Base-by-base conservation (phyloP, 805 yeast genomes). In the Debaryomyces hansenii region DNA sequence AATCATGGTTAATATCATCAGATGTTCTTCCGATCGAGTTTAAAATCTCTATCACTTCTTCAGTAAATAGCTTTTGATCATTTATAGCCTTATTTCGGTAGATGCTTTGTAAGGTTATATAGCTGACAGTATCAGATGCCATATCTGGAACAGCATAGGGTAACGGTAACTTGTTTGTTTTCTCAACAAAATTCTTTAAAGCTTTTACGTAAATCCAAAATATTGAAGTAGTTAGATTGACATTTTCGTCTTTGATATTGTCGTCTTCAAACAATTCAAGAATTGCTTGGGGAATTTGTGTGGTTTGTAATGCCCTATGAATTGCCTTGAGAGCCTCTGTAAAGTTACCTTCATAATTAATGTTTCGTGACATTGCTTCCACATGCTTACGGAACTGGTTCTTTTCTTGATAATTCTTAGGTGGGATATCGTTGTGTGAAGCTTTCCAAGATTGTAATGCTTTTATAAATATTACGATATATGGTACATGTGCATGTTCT, bases 71-170 rank as follows among this genome's bases (percentile, higher is more conserved):
- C 18, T 58, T 53, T 38, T 67, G 60, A 60, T 90, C 96, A 1
- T 47, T 40, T 8, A 54, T 47, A 1, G 87, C 83, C 56, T 84
- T 85, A 1, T 60, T 66, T 14, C 74, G 62, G 58, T 88, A 92
- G 3, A 89, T 54, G 0, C 57, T 57, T 59, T 83, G 86, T 32
- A 92, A 64, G 7, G 57, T 62, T 2, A 85, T 70, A 60, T 87
- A 92, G 45, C 71, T 71, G 7, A 66, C 63, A 0, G 96, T 84
- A 50, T 83, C 81, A 0, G 96, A 80, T 16, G 87, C 85, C 97
- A 92, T 92, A 61, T 91, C 98, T 0, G 96, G 96, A 5, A 91
- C 59, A 0, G 69, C 76, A 0, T 96, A 96, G 2, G 84, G 74
- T 1, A 89, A 63, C 0, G 96, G 96, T n/a, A 88, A 68, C 4